Percentiles rank a stretch among this genome's conserved stretches.
These are phyloP conservation scores for Trypanosoma scelopori DNA, from an alignment of 208 protist species.

Conservation along the genomic window DNA sequence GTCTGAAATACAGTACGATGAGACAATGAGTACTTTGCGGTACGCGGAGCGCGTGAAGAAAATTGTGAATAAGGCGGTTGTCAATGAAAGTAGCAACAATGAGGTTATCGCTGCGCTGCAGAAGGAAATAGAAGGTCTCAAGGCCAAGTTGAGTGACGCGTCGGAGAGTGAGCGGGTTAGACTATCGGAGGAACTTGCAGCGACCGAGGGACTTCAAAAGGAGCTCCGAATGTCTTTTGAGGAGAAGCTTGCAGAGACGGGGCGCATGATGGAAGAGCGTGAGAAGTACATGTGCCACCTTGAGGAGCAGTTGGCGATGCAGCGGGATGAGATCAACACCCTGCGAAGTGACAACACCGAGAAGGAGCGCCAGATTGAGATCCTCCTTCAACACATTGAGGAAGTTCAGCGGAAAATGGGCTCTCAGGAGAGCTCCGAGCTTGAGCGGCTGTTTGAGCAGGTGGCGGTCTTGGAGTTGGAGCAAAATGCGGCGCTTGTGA, in stretches of 20 bases:
- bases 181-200: slow-evolving; percentile 60
- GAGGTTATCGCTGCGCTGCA: slow-evolving; percentile 72
- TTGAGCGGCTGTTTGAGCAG: slow-evolving; percentile 57
- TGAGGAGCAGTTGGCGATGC: slow-evolving; percentile 46
- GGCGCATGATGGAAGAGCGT: slow-evolving; percentile 67
- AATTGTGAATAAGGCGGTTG: slow-evolving; percentile 85
- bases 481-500: slow-evolving; percentile 36
- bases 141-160: slow-evolving; percentile 48
- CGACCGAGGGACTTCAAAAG: slow-evolving; percentile 69
- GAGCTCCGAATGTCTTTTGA: slow-evolving; percentile 66
- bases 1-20: slow-evolving; percentile 52
- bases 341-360: slow-evolving; percentile 55
- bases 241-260: slow-evolving; percentile 67
- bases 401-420: slow-evolving; percentile 21
- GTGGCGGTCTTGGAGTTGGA: slow-evolving; percentile 66
- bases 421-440: slow-evolving; percentile 14
- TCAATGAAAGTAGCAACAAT: slow-evolving; percentile 89
- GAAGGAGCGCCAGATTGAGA: slow-evolving; percentile 65
- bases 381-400: slow-evolving; percentile 55
- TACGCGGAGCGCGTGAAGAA: slow-evolving; percentile 76
- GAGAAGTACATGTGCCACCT: slow-evolving; percentile 68
- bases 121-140: slow-evolving; percentile 62
- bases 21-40: slow-evolving; percentile 77
- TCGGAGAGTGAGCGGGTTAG: slow-evolving; percentile 47
- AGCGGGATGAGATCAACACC: slow-evolving; percentile 56